These are phyloP conservation scores for Porogramme epimiltina DNA, from an alignment of 1,284 basidiomycete species.

Conservation along the genomic window DNA sequence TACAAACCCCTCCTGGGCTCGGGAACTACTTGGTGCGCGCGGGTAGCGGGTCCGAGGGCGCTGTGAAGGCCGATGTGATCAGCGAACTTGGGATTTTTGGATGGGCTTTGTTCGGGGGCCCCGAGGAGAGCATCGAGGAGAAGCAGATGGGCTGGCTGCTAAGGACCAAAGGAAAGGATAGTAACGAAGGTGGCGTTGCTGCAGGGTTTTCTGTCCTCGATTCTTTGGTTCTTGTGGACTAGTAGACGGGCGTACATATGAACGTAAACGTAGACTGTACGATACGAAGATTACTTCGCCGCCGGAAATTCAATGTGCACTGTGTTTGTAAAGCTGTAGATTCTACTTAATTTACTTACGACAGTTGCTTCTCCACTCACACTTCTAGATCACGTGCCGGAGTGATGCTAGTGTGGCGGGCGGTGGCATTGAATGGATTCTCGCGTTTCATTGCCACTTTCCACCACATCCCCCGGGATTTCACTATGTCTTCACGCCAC, in stretches of 20 bases:
- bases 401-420: not conserved
- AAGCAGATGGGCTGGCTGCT: conserved; percentile 84
- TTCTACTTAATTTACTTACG: not conserved
- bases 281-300: no score
- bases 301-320: not conserved
- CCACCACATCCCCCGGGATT: conserved; percentile 1
- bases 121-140: conserved; percentile 44
- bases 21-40: conserved; percentile 79
- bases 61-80: conserved; percentile 70
- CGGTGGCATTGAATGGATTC: not conserved
- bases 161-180: conserved; percentile 90
- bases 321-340: conserved; percentile 1
- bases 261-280: not conserved
- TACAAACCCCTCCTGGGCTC: conserved; percentile 69
- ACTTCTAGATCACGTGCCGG: not conserved
- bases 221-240: conserved; percentile 73
- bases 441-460: not conserved
- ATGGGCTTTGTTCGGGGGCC: conserved; percentile 72
- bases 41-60: conserved; percentile 31
- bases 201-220: conserved; percentile 91
- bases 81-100: conserved; percentile 95
- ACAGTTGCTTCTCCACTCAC: not conserved
- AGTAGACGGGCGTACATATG: not conserved
- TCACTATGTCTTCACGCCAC: conserved; percentile 49
- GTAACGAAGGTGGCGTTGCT: conserved; percentile 93